Conservation (phyloP, 2,329 filamentous ascomycete genomes). For the Cytospora paraplurivora region DNA sequence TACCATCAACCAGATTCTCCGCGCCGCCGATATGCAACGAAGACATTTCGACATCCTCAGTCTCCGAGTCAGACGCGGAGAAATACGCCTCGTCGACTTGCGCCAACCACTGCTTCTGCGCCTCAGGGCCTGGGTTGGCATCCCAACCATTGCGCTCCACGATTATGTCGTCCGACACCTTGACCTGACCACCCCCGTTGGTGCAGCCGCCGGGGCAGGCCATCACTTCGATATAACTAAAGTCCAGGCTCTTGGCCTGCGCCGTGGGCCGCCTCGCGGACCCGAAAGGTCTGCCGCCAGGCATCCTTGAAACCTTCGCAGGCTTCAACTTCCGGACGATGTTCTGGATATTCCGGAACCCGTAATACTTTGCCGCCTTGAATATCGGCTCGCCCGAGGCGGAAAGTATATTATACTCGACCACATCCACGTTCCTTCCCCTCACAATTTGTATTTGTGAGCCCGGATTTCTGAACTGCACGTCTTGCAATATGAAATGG, state of each 20-base stretch:
- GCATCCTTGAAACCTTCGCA: constrained; percentile 73
- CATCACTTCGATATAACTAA: constrained; percentile 98
- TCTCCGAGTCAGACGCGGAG: constrained; percentile 64
- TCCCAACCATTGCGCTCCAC: constrained; percentile 50
- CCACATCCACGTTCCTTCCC: constrained; percentile 87
- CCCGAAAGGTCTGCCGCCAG: constrained; percentile 67
- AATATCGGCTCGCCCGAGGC: constrained; percentile 62
- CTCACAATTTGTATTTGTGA: constrained; percentile 70
- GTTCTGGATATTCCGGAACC: constrained; percentile 98
- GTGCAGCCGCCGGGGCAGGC: constrained; percentile 98
- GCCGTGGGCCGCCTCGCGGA: constrained; percentile 56
- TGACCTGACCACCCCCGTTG: constrained; percentile 95
- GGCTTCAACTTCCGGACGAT: constrained; percentile 91
- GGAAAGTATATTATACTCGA: constrained; percentile 75
- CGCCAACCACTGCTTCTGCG: constrained; percentile 84
- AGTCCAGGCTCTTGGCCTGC: constrained; percentile 61
- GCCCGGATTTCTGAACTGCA: constrained; percentile 70
- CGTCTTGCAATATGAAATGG: constrained; percentile 77
- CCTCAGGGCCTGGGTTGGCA: constrained; percentile 67
- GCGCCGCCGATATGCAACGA: constrained; percentile 34
- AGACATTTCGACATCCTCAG: constrained; percentile 33
- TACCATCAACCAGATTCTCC: constrained; percentile 58
- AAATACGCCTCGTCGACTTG: constrained; percentile 90
- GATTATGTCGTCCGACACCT: constrained; percentile 75
- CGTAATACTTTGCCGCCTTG: constrained; percentile 89